Conservation (phyloP, 768 basidiomycete genomes). For the Rickenella mellea region DNA sequence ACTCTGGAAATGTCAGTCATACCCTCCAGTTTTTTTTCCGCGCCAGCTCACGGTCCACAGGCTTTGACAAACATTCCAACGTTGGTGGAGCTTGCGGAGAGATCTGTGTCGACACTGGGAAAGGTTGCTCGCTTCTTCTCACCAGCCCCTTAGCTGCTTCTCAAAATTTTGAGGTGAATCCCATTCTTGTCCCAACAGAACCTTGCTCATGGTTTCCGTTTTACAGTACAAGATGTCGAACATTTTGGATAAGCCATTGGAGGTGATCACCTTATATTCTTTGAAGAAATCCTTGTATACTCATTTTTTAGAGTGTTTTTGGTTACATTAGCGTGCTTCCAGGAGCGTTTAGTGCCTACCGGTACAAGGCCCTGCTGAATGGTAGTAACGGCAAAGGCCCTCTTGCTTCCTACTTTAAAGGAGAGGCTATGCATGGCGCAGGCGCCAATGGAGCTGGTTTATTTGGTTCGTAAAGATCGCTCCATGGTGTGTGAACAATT, state of each 20-base stretch:
- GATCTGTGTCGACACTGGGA: slow-evolving; percentile 76
- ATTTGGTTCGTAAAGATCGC: slow-evolving; percentile 31
- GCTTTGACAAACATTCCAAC: slow-evolving; percentile 72
- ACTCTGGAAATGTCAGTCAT: slow-evolving; percentile 75
- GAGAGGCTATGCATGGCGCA: slow-evolving; percentile 75
- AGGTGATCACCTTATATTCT: slow-evolving; percentile 41
- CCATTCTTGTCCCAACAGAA: no score
- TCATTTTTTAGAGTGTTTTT: slow-evolving; percentile 60
- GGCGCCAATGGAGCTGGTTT: slow-evolving; percentile 53
- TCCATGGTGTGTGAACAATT: neutral
- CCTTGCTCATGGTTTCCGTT: neutral
- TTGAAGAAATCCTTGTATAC: no score
- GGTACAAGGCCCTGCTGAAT: slow-evolving; percentile 81
- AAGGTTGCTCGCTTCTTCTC: slow-evolving; percentile 60
- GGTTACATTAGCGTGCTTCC: slow-evolving; percentile 85
- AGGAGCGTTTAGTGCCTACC: slow-evolving; percentile 87
- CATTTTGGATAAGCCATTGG: slow-evolving; percentile 91
- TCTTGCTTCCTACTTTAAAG: slow-evolving; percentile 88
- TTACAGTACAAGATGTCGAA: slow-evolving; percentile 89
- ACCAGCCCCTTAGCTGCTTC: slow-evolving; percentile 80
- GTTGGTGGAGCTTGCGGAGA: slow-evolving; percentile 97
- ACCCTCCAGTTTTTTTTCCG: neutral
- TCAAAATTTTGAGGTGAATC: slow-evolving; percentile 80
- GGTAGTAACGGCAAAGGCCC: slow-evolving; percentile 85
- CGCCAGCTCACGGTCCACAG: slow-evolving; percentile 14